Evolutionary conservation across 176 grass and related monocot species (phyloP), one percentile per base, ranked within the genome.

Genomic region (Leersia perrieri): DNA sequence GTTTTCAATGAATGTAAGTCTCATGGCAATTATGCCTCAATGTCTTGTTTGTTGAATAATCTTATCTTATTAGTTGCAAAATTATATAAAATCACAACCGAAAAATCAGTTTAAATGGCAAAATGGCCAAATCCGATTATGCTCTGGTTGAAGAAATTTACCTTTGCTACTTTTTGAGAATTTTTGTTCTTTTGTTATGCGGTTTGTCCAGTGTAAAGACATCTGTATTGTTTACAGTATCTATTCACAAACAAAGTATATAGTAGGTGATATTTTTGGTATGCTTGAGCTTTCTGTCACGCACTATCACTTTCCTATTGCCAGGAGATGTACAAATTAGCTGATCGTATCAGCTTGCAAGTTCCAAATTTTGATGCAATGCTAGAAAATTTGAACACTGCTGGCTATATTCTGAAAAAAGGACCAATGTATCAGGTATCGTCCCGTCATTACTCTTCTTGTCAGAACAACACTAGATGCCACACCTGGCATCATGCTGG

Each of bases 361-460:
- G 92, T 93, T 79, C 83, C 92, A 70, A 82, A 94, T 64, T 70
- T 94, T 9, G 90, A 94, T 53, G 4, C 12, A 1, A 39, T 86
- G 53, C 74, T 98, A 71, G 90, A 93, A 13, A 98, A 75, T 22
- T 72, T 98, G 76, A 89, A 94, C 62, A 91, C 9, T 47, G 66
- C 36, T 5, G 81, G 78, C 33, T 88, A 22, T 85, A 75, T 93
- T 80, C n/a, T 89, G 36, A 31, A 80, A 23, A 95, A 94, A 78
- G 81, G 94, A 22, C n/a, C 70, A 39, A 90, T 80, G 40, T 91
- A 90, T 80, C 94, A 97, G 94, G 92, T 97, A 91, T 32, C 36
- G 3, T 63, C 77, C 74, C 20, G 40, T 53, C 11, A 16, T 23
- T 78, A 33, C 31, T 81, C 11, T 41, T 28, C 42, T 3, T 71